A percentile compares a stretch with the other conserved stretches of the same genome.
Conservation (phyloP, 768 basidiomycete species). For the Hebeloma cylindrosporum region DNA sequence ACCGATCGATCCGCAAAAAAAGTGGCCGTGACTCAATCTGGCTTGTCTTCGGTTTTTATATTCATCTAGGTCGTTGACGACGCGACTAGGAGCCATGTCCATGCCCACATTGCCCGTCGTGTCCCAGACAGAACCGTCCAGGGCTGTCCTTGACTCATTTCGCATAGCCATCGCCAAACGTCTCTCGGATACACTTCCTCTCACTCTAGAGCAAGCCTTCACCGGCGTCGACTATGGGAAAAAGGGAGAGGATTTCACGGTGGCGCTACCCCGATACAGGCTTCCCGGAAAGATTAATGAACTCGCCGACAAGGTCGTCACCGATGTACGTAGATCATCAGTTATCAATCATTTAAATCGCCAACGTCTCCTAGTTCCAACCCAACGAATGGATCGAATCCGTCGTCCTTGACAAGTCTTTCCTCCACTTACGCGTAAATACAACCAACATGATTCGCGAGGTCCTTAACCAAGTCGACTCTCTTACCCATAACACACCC, state of each 20-base stretch:
- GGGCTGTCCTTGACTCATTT: conserved; percentile 73
- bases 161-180: conserved; percentile 77
- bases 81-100: too few species aligned
- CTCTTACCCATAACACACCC: conserved; percentile 62
- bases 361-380: conserved; percentile 59
- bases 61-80: too few species aligned
- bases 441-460: conserved; percentile 61
- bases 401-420: conserved; percentile 68
- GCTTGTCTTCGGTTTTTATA: too few species aligned
- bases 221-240: conserved; percentile 86
- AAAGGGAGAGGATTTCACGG: conserved; percentile 91
- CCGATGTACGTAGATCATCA: conserved; percentile 49
- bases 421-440: conserved; percentile 80
- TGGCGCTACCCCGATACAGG: conserved; percentile 90
- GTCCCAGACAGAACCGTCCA: conserved; percentile 57
- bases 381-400: conserved; percentile 78
- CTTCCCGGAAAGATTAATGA: conserved; percentile 82
- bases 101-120: conserved; percentile 32
- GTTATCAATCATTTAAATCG: neutral
- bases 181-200: conserved; percentile 62
- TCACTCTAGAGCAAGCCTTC: conserved; percentile 79
- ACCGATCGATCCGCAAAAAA: too few species aligned
- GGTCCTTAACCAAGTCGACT: conserved; percentile 72
- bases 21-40: too few species aligned
- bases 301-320: conserved; percentile 70